These are phyloP conservation scores for Tetragonia tetragonoides DNA, from an alignment of 148 eudicot species.

Conservation along the genomic window DNA sequence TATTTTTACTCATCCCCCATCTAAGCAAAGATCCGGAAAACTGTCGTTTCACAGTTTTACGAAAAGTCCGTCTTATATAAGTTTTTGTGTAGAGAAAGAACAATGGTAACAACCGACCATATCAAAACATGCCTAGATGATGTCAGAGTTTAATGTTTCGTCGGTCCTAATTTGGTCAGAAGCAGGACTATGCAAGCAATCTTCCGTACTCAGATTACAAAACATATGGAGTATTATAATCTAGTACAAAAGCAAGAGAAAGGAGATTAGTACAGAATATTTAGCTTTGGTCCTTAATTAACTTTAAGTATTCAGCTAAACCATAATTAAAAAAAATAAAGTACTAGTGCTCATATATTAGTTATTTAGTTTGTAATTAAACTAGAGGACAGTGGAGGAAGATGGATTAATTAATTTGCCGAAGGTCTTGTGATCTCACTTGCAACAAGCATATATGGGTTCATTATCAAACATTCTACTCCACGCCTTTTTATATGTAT, in stretches of 20 bases:
- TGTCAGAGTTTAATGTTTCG: neutral
- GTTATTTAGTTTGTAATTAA: neutral
- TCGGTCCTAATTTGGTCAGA: neutral
- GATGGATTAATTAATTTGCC: conserved; percentile 7
- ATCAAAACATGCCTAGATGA: neutral
- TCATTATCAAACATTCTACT: neutral
- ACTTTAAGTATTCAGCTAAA: neutral
- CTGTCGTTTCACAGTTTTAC: too few species aligned
- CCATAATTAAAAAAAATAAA: neutral
- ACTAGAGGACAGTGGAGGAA: neutral
- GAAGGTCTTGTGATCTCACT: conserved; percentile 17
- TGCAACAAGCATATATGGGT: conserved; percentile 23
- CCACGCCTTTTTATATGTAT: neutral
- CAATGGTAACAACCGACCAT: neutral
- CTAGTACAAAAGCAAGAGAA: neutral
- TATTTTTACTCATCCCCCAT: too few species aligned
- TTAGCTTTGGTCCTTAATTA: too few species aligned
- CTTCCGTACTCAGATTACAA: neutral
- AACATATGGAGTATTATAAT: neutral
- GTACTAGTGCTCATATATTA: neutral
- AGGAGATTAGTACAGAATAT: too few species aligned
- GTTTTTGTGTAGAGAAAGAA: neutral
- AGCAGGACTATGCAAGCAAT: conserved; percentile 9
- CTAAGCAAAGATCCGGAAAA: too few species aligned
- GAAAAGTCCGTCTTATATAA: neutral